phyloP scores from a whole-genome alignment of 2,329 filamentous ascomycete species.

The Phymatotrichopsis omnivora region DNA sequence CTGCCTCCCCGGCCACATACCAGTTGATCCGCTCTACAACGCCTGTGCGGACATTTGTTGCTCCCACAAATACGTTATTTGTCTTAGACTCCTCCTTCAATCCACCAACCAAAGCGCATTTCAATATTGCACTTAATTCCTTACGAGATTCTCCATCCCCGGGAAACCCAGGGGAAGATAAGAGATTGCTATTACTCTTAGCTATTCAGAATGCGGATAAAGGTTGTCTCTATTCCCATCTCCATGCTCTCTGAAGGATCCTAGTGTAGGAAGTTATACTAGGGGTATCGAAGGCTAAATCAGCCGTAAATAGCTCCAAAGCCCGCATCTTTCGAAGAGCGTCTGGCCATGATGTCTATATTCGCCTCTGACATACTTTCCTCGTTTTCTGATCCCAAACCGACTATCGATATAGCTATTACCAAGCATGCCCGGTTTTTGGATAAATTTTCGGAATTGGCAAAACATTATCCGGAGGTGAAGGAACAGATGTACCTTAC shows the following conservation, averaged over 20 bases:
- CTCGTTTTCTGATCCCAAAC: slow-evolving; percentile 5
- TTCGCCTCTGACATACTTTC: slow-evolving; percentile 49
- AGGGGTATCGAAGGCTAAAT: too few species aligned
- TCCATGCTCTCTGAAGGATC: too few species aligned
- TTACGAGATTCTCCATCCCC: slow-evolving; percentile 31
- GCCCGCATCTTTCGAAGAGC: slow-evolving; percentile 56
- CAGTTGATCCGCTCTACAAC: slow-evolving; percentile 28
- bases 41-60: slow-evolving; percentile 23
- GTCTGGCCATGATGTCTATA: slow-evolving; percentile 60
- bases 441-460: slow-evolving; percentile 56
- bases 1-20: slow-evolving; percentile 29
- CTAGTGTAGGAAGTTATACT: too few species aligned
- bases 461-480: slow-evolving; percentile 30
- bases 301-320: slow-evolving; percentile 55
- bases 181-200: slow-evolving; percentile 49
- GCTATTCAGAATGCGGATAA: slow-evolving; percentile 54
- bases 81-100: slow-evolving; percentile 61
- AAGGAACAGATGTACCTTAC: slow-evolving; percentile 56
- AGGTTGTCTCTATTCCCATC: slow-evolving; percentile 5
- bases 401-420: slow-evolving; percentile 54
- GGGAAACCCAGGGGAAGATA: slow-evolving; percentile 15
- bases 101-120: slow-evolving; percentile 53
- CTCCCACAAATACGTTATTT: slow-evolving; percentile 39
- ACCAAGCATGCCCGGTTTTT: slow-evolving; percentile 65
- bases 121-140: slow-evolving; percentile 47